Conservation (phyloP, 2,329 filamentous ascomycete species). For the Clarireedia paspali region DNA sequence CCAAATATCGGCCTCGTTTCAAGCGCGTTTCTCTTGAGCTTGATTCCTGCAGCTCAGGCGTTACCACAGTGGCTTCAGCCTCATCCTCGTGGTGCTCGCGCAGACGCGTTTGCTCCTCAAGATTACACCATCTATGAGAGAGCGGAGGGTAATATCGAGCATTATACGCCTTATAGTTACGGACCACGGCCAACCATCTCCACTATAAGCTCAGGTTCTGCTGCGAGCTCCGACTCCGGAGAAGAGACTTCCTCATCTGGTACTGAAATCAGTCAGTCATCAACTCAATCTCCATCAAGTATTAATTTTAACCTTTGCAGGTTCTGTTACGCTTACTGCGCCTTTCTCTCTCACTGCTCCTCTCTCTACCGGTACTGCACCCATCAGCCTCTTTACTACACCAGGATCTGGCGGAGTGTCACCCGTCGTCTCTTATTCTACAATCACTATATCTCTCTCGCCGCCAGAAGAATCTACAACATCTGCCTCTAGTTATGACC, state of each 20-base stretch:
- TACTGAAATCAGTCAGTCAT: not conserved
- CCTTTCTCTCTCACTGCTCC: not conserved
- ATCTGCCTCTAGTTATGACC: slow-evolving; percentile 6
- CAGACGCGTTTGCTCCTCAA: slow-evolving; percentile 15
- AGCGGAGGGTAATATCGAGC: slow-evolving; percentile 13
- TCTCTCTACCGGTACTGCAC: not conserved
- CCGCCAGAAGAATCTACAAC: not conserved
- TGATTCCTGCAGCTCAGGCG: slow-evolving; percentile 15
- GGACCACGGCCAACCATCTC: slow-evolving; percentile 23
- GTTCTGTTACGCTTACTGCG: not conserved
- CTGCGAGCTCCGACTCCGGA: slow-evolving; percentile 11
- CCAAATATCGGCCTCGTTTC: slow-evolving; percentile 14
- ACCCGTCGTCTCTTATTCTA: not conserved
- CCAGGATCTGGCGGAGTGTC: slow-evolving; percentile 2
- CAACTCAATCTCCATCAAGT: not conserved
- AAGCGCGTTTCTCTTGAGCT: slow-evolving; percentile 13
- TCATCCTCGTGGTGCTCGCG: slow-evolving; percentile 12
- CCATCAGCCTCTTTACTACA: not conserved
- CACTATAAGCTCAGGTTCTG: not conserved
- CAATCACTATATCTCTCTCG: not conserved
- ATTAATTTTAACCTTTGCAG: not conserved
- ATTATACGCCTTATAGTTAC: slow-evolving; percentile 22
- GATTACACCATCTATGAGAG: slow-evolving; percentile 21
- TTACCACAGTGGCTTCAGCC: slow-evolving; percentile 22
- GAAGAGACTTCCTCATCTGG: slow-evolving; percentile 9